These are phyloP conservation scores for Calcarisporium arbuscula DNA, from an alignment of 2,329 filamentous ascomycete species.

Conservation along the genomic window DNA sequence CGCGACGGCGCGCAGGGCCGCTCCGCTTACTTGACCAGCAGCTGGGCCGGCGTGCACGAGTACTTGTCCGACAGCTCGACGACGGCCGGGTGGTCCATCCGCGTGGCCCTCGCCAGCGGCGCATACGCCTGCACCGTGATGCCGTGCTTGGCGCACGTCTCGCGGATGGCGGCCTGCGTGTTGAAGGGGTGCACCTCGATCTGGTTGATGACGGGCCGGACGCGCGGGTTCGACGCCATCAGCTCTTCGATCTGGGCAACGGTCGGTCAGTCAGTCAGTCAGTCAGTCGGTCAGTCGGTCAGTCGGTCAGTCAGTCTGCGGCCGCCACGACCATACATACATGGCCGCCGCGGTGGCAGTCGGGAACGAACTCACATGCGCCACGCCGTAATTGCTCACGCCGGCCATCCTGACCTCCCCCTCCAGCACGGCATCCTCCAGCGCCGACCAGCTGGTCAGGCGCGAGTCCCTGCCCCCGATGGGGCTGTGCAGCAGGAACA, in stretches of 20 bases:
- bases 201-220: constrained; percentile 67
- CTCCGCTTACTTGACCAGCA: constrained; percentile 72
- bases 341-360: too few relatives aligned
- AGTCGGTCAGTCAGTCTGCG: too few relatives aligned
- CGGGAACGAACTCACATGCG: too few relatives aligned
- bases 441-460: constrained; percentile 66
- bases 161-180: constrained; percentile 53
- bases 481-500: constrained; percentile 59
- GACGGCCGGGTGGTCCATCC: constrained; percentile 53
- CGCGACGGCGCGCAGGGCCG: too few relatives aligned
- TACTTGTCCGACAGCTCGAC: constrained; percentile 61
- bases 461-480: constrained; percentile 64
- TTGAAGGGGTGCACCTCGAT: constrained; percentile 74
- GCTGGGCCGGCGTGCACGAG: constrained; percentile 62
- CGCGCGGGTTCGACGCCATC: constrained; percentile 47
- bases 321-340: too few relatives aligned
- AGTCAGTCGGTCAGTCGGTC: too few relatives aligned
- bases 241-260: constrained; percentile 55
- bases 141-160: constrained; percentile 47
- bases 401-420: constrained; percentile 65
- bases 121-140: constrained; percentile 58
- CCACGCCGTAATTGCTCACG: constrained; percentile 71
- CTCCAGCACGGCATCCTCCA: constrained; percentile 58
- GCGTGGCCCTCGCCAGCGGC: constrained; percentile 29
- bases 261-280: too few relatives aligned